Conservation (phyloP, 2,329 filamentous ascomycete genomes). For the Boeremia exigua region DNA sequence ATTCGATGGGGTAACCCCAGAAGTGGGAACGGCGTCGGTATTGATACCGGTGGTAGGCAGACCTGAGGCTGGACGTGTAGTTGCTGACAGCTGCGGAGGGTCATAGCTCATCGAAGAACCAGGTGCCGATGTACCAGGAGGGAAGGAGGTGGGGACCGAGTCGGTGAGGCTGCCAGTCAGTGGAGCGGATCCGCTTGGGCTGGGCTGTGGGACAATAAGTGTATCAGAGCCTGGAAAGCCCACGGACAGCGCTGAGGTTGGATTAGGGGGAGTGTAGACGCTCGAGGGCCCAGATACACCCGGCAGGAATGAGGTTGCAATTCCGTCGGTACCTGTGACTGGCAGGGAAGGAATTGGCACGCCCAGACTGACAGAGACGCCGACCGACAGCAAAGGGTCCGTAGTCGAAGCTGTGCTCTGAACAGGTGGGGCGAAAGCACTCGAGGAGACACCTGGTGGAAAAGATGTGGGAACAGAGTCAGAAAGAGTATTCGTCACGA, state of each 20-base stretch:
- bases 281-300: background rate
- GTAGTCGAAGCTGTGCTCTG: conserved; percentile 15
- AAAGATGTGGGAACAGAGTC: conserved; percentile 17
- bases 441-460: background rate
- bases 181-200: background rate
- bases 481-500: conserved; percentile 11
- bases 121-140: background rate
- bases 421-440: conserved; percentile 10
- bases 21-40: conserved; percentile 6
- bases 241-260: conserved; percentile 1
- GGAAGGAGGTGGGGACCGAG: conserved; percentile 17
- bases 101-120: conserved; percentile 6
- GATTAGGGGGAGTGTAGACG: background rate
- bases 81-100: conserved; percentile 14
- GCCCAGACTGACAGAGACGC: conserved; percentile 5
- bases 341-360: conserved; percentile 7
- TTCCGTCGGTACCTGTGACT: background rate
- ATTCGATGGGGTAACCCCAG: conserved; percentile 5
- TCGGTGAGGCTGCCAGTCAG: conserved; percentile 8
- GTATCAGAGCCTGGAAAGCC: background rate
- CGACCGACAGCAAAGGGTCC: background rate
- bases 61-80: conserved; percentile 7
- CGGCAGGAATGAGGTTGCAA: background rate
- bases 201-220: conserved; percentile 1
- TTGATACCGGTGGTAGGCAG: background rate